A percentile compares a stretch with the other conserved stretches of the same genome.
Evolutionary conservation across 495 filamentous ascomycete species (phyloP).

Genomic region (Penicillium chermesinum): DNA sequence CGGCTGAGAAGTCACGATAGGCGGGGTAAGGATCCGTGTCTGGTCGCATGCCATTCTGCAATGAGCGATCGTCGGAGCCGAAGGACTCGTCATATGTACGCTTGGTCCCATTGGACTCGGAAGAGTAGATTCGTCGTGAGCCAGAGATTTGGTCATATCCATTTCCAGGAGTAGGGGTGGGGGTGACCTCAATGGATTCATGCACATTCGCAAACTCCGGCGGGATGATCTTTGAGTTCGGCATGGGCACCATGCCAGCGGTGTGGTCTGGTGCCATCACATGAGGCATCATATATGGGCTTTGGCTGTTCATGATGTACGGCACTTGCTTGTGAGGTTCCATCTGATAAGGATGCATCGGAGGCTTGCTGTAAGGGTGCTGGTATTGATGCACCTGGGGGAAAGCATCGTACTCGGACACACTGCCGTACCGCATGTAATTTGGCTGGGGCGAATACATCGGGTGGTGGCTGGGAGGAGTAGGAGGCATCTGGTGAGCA

Average conservation of each 20-base stretch:
- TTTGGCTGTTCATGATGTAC: neutral
- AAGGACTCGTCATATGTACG: slow-evolving; percentile 41
- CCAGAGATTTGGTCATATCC: slow-evolving; percentile 22
- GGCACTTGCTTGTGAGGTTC: slow-evolving; percentile 16
- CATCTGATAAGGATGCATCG: slow-evolving; percentile 26
- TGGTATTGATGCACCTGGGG: slow-evolving; percentile 26
- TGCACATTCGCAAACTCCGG: slow-evolving; percentile 22
- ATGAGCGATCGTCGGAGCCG: slow-evolving; percentile 36
- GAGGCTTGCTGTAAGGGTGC: slow-evolving; percentile 25
- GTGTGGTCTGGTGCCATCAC: neutral
- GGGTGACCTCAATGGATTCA: slow-evolving; percentile 21
- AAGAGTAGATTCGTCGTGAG: slow-evolving; percentile 33
- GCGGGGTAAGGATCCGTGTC: slow-evolving; percentile 29
- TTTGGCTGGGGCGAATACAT: slow-evolving; percentile 41
- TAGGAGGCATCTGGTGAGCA: slow-evolving; percentile 43
- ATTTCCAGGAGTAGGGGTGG: slow-evolving; percentile 18
- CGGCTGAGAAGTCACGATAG: slow-evolving; percentile 27
- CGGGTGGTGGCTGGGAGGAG: slow-evolving; percentile 36
- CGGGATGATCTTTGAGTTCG: slow-evolving; percentile 16
- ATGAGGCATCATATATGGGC: slow-evolving; percentile 12
- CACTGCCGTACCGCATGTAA: slow-evolving; percentile 12
- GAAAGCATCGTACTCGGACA: slow-evolving; percentile 36
- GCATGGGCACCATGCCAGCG: neutral
- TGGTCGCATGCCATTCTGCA: slow-evolving; percentile 51
- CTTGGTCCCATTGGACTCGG: slow-evolving; percentile 26